phyloP scores from a whole-genome alignment of 2,329 filamentous ascomycete species.

The Penicillium sp. region DNA sequence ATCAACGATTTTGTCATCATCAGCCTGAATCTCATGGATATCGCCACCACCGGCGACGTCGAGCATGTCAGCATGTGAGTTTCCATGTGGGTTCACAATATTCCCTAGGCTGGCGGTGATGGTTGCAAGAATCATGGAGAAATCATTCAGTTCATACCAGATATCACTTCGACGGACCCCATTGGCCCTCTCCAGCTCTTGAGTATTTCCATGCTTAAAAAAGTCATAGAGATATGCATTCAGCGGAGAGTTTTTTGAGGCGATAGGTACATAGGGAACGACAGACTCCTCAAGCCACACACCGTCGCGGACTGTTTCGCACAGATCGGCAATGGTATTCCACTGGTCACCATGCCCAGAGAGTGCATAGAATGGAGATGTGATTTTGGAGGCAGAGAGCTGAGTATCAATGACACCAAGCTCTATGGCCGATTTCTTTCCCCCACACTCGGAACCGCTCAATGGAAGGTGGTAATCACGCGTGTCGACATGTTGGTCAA shows the following conservation, averaged over 20 bases:
- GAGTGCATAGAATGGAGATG: constrained; percentile 70
- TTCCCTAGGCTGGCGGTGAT: constrained; percentile 36
- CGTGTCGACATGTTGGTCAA: constrained; percentile 61
- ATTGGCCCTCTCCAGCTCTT: constrained; percentile 64
- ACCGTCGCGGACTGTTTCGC: constrained; percentile 62
- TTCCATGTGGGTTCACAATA: constrained; percentile 28
- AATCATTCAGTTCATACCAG: constrained; percentile 72
- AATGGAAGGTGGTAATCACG: constrained; percentile 62
- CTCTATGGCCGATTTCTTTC: constrained; percentile 19
- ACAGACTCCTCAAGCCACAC: constrained; percentile 75
- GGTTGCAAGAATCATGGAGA: constrained; percentile 52
- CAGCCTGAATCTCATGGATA: constrained; percentile 21
- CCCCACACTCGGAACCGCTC: constrained; percentile 45
- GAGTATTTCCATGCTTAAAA: constrained; percentile 69
- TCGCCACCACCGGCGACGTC: constrained; percentile 33
- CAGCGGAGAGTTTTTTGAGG: constrained; percentile 53
- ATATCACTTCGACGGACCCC: constrained; percentile 65
- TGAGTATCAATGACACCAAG: constrained; percentile 10
- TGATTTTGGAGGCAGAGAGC: constrained; percentile 34
- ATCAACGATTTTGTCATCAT: constrained; percentile 9
- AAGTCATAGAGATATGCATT: constrained; percentile 66
- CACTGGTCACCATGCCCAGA: constrained; percentile 69
- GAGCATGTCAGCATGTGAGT: constrained; percentile 17
- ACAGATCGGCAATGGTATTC: constrained; percentile 65
- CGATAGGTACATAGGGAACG: constrained; percentile 67